Conservation (phyloP, 768 basidiomycete genomes). For the Baorangia bicolor region DNA sequence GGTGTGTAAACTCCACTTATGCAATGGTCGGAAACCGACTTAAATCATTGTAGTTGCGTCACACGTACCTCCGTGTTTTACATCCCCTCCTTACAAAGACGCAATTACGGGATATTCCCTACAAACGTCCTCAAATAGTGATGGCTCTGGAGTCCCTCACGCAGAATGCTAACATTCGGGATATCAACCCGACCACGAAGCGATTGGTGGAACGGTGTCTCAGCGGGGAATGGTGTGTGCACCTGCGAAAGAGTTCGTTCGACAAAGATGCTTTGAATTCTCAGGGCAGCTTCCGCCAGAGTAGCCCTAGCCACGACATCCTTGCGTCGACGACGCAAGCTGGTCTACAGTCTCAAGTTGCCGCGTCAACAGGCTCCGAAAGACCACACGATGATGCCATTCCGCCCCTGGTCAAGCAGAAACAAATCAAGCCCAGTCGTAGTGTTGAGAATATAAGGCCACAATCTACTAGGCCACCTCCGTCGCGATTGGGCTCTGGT, state of each 20-base stretch:
- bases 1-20: conserved; percentile 44
- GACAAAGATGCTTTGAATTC: conserved; percentile 27
- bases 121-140: conserved; percentile 91
- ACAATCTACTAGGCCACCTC: conserved; percentile 25
- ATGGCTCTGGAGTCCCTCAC: conserved; percentile 76
- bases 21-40: conserved; percentile 1
- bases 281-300: conserved; percentile 33
- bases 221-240: conserved; percentile 81
- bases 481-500: conserved; percentile 36
- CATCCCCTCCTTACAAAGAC: conserved; percentile 95
- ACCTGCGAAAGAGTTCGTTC: conserved; percentile 47
- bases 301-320: conserved; percentile 45
- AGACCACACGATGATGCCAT: conserved; percentile 21
- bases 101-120: conserved; percentile 78
- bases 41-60: conserved; percentile 62
- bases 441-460: conserved; percentile 61
- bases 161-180: conserved; percentile 71
- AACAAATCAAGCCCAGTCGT: conserved; percentile 58
- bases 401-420: conserved; percentile 32
- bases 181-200: conserved; percentile 83
- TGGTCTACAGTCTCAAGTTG: conserved; percentile 1
- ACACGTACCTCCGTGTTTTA: conserved; percentile 95
- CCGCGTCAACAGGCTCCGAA: conserved; percentile 9
- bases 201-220: conserved; percentile 92
- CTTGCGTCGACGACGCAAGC: conserved; percentile 38